Conservation (phyloP, 768 basidiomycete species). For the Leucocoprinus leucothites region DNA sequence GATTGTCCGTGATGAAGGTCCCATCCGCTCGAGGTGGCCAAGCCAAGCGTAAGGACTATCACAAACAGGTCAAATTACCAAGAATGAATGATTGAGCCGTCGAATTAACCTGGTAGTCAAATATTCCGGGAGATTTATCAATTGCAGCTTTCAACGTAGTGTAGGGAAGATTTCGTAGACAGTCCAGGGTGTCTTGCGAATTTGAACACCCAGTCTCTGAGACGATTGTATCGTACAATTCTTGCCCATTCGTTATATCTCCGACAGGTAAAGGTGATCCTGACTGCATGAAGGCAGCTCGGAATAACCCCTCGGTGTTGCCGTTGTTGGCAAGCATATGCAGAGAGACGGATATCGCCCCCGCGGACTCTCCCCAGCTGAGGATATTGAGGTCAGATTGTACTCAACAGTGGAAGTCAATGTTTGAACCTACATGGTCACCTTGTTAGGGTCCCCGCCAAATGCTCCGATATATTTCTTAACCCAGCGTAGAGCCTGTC, state of each 20-base stretch:
- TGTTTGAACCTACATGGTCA: conserved; percentile 39
- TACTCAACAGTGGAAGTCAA: background rate
- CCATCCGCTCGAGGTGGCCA: conserved; percentile 55
- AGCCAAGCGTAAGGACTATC: conserved; percentile 36
- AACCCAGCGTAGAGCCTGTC: conserved; percentile 57
- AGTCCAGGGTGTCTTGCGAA: conserved; percentile 38
- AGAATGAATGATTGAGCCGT: background rate
- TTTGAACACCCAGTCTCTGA: conserved; percentile 36
- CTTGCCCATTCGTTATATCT: conserved; percentile 31
- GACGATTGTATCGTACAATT: conserved; percentile 43
- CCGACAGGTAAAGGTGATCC: conserved; percentile 46
- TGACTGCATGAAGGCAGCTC: conserved; percentile 49
- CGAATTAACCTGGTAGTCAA: conserved; percentile 36
- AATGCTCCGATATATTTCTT: conserved; percentile 57
- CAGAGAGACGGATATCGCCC: conserved; percentile 48
- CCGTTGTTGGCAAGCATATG: conserved; percentile 49
- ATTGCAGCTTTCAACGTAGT: conserved; percentile 38
- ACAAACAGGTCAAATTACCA: background rate
- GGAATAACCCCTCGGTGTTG: conserved; percentile 44
- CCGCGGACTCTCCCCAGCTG: conserved; percentile 57
- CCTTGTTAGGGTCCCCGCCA: conserved; percentile 55
- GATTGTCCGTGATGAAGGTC: conserved; percentile 40
- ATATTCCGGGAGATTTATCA: conserved; percentile 38
- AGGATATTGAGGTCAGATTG: background rate
- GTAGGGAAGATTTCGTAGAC: conserved; percentile 39